A percentile compares a stretch with the other conserved stretches of the same genome.
These are phyloP conservation scores for Monosiga brevicollis DNA, from an alignment of 78 protist genomes.

Conservation along the genomic window DNA sequence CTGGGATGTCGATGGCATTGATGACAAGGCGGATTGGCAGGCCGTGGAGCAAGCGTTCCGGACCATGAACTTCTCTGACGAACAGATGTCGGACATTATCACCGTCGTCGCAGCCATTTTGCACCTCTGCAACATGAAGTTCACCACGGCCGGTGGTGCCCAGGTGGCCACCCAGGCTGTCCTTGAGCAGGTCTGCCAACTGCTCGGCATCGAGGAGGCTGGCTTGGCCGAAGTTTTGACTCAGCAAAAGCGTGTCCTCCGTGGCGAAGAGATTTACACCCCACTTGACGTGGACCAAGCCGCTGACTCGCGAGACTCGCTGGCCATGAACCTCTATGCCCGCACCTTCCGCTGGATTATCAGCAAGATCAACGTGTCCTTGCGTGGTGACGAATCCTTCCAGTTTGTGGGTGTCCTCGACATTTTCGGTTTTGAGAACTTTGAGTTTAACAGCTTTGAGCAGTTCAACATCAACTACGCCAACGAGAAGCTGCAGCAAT, in stretches of 20 bases:
- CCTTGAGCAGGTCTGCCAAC: neutral
- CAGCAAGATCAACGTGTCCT: neutral
- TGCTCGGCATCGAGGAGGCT: neutral
- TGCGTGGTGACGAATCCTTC: neutral
- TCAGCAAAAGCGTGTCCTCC: neutral
- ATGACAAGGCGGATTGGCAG: neutral
- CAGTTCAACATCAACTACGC: slow-evolving; percentile 62
- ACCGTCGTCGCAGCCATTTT: slow-evolving; percentile 39
- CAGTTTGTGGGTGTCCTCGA: slow-evolving; percentile 63
- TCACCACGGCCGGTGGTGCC: neutral
- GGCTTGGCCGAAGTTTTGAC: neutral
- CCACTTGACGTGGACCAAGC: slow-evolving; percentile 21
- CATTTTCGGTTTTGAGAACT: slow-evolving; percentile 82
- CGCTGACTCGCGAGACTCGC: slow-evolving; percentile 36
- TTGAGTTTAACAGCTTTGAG: slow-evolving; percentile 41
- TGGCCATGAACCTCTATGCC: slow-evolving; percentile 38
- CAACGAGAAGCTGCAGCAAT: slow-evolving; percentile 69
- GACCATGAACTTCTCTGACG: slow-evolving; percentile 34
- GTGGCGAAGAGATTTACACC: slow-evolving; percentile 5
- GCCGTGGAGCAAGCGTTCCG: slow-evolving; percentile 34
- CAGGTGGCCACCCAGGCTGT: neutral
- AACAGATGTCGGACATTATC: slow-evolving; percentile 24
- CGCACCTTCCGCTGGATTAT: slow-evolving; percentile 69
- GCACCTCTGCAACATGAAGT: slow-evolving; percentile 41
- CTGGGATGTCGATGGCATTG: slow-evolving; percentile 36